Evolutionary conservation across 2,329 filamentous ascomycete genomes (phyloP), one percentile per base, ranked within the genome.

Genomic region (Aspergillus sp.): DNA sequence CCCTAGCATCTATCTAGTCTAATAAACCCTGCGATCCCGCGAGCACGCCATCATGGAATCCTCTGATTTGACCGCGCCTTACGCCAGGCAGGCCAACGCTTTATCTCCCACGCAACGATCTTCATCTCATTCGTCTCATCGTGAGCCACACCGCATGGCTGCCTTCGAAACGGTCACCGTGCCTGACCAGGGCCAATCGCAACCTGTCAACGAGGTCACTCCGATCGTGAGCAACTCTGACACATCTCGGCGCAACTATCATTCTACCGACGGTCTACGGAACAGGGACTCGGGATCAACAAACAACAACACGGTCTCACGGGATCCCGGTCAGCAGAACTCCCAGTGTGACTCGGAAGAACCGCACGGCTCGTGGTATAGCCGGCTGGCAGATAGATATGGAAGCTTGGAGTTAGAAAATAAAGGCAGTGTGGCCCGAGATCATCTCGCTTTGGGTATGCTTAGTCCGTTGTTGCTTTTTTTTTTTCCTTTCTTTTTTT

Each of bases 401-500:
- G 86, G 86, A 17, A 84, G 81, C 61, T 76, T 89, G 32, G 86
- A 88, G 70, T 72, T 89, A 54, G 87, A 89, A 65, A 89, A 89
- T 65, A 88, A 88, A 70, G 87, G 86, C 15, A 87, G 84, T 67
- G 85, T 88, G 21, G 87, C 87, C 36, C 76, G 87, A 65, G 87
- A 89, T 72, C 87, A 89, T 77, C 77, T 89, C 47, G 87, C 87
- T 19, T 70, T 89, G 47, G 85, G 85, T 87, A 77, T 50, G 78
- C 72, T 49, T 43, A 17, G 38, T 28, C 32, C 5, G 32, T 12
- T 36, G 32, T 36, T 36, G 32, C 32, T 36, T 36, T 36, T 13
- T 5, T 25, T 25, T 25, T 53, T 17, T 38, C 28, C 28, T 36
- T 53, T n/a, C 38, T 52, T 28, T 51, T n/a, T 13, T 25, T 38